A percentile compares a stretch with the other conserved stretches of the same genome.
Evolutionary conservation across 768 basidiomycete genomes (phyloP).

Genomic region (Hebeloma cylindrosporum): DNA sequence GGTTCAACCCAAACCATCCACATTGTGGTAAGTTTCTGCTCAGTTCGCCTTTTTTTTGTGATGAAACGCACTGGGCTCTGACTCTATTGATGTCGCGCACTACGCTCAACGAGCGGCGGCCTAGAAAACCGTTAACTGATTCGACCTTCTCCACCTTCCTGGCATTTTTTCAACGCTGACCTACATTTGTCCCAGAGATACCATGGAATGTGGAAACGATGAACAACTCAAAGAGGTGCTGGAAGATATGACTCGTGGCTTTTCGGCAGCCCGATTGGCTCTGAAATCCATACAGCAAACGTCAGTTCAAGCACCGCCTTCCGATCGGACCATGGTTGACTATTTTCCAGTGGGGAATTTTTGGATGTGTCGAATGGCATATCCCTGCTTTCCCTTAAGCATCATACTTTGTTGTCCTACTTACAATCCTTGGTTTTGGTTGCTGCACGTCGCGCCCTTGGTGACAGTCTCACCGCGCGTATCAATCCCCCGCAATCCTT

Average conservation of each 20-base stretch:
- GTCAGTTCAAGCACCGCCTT: slow-evolving; percentile 36
- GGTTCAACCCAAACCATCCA: too few species aligned
- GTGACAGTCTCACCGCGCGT: slow-evolving; percentile 57
- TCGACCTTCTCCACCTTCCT: slow-evolving; percentile 17
- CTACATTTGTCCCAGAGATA: slow-evolving; percentile 13
- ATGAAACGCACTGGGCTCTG: slow-evolving; percentile 69
- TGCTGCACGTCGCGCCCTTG: slow-evolving; percentile 65
- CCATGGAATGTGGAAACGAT: slow-evolving; percentile 24
- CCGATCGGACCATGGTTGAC: slow-evolving; percentile 6
- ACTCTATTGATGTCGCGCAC: slow-evolving; percentile 44
- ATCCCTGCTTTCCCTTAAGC: slow-evolving; percentile 87
- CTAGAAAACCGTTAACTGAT: slow-evolving; percentile 56
- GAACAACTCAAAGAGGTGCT: slow-evolving; percentile 33
- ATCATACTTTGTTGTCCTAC: slow-evolving; percentile 81
- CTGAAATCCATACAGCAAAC: slow-evolving; percentile 55
- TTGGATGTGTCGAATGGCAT: slow-evolving; percentile 75
- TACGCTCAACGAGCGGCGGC: slow-evolving; percentile 50
- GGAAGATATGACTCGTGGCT: slow-evolving; percentile 62
- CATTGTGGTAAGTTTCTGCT: neutral
- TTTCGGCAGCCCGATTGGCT: slow-evolving; percentile 58
- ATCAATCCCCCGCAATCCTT: slow-evolving; percentile 53
- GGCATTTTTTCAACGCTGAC: slow-evolving; percentile 3
- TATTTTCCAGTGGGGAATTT: slow-evolving; percentile 24
- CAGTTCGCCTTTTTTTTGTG: slow-evolving; percentile 20
- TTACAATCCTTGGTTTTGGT: slow-evolving; percentile 80